A percentile compares a stretch with the other conserved stretches of the same genome.
These are phyloP conservation scores for Hyaloscypha hepaticicola DNA, from an alignment of 495 filamentous ascomycete genomes.

Conservation along the genomic window DNA sequence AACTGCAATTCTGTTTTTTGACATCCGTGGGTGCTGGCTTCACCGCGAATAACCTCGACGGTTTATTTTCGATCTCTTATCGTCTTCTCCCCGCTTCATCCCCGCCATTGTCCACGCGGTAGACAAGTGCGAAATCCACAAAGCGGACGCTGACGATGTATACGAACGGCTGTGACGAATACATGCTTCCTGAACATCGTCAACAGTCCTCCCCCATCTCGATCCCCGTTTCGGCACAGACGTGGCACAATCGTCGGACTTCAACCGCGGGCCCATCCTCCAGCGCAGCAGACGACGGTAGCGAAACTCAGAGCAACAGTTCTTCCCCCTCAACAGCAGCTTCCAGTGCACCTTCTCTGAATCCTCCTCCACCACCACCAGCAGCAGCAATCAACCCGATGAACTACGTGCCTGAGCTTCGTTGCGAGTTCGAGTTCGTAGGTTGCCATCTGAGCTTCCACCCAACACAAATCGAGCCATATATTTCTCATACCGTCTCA, in stretches of 20 bases:
- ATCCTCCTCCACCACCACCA: not conserved
- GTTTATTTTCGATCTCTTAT: no score
- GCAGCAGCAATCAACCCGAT: not conserved
- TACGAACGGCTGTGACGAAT: not conserved
- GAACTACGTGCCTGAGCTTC: slow-evolving; percentile 14
- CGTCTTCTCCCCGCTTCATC: not conserved
- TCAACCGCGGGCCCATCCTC: not conserved
- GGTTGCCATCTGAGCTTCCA: slow-evolving; percentile 32
- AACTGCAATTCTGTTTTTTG: not conserved
- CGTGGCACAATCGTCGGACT: not conserved
- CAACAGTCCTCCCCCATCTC: not conserved
- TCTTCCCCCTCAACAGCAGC: not conserved
- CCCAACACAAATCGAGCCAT: slow-evolving; percentile 36
- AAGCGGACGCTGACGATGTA: not conserved
- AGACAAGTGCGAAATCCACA: not conserved
- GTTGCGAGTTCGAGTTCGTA: slow-evolving; percentile 22
- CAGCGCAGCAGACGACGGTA: not conserved
- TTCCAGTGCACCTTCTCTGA: slow-evolving; percentile 1
- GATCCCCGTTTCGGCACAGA: not conserved
- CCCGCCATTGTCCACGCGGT: not conserved
- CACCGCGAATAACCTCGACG: not conserved
- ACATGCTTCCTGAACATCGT: not conserved
- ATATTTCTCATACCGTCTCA: slow-evolving; percentile 44
- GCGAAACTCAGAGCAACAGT: not conserved
- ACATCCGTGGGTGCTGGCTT: not conserved